phyloP scores from a whole-genome alignment of 257 asterid species.

The Sherardia arvensis region DNA sequence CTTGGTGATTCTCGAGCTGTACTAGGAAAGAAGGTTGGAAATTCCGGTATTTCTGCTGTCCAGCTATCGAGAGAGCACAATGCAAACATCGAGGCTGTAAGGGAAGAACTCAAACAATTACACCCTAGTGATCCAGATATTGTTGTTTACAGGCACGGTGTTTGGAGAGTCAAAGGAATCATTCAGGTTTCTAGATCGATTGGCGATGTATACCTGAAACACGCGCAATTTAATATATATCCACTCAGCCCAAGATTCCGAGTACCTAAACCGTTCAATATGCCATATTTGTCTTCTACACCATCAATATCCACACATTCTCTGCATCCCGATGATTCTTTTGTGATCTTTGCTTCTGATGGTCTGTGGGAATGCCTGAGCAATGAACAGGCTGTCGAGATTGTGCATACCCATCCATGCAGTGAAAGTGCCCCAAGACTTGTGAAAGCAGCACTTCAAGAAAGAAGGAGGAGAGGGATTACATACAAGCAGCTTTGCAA shows the following conservation, averaged over 20 bases:
- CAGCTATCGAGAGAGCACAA: conserved; percentile 31
- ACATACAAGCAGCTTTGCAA: conserved; percentile 22
- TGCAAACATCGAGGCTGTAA: conserved; percentile 27
- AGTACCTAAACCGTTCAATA: conserved; percentile 23
- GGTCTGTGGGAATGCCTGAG: conserved; percentile 38
- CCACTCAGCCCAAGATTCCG: conserved; percentile 24
- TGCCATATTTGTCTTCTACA: conserved; percentile 29
- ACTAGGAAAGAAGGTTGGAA: conserved; percentile 28
- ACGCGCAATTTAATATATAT: conserved; percentile 20
- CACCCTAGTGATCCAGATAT: conserved; percentile 29
- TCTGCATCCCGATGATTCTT: conserved; percentile 29
- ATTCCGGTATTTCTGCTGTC: conserved; percentile 26
- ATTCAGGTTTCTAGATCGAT: conserved; percentile 37
- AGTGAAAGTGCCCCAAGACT: conserved; percentile 32
- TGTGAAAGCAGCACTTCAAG: conserved; percentile 30
- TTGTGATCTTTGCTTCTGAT: conserved; percentile 32
- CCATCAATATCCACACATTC: conserved; percentile 25
- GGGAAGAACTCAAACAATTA: conserved; percentile 24
- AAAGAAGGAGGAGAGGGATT: conserved; percentile 31
- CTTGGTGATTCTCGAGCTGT: conserved; percentile 37
- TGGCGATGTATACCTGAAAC: conserved; percentile 31
- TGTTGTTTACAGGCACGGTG: conserved; percentile 27
- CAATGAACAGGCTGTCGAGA: conserved; percentile 28
- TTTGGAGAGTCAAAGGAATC: conserved; percentile 37
- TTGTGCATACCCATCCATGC: conserved; percentile 26